These are phyloP conservation scores for Boletus sp. DNA, from an alignment of 768 basidiomycete genomes.

Conservation along the genomic window DNA sequence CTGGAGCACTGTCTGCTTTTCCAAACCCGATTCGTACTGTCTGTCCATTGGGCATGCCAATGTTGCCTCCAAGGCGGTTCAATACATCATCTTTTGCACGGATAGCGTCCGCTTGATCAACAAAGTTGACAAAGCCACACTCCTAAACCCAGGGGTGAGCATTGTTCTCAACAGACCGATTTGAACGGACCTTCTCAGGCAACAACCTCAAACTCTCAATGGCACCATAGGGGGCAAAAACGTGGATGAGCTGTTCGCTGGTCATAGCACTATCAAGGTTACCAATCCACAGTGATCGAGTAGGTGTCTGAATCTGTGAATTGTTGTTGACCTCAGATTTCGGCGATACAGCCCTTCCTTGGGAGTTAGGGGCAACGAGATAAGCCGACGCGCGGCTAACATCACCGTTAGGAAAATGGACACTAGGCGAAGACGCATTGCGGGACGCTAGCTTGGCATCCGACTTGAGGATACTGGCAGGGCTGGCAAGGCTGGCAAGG, in stretches of 20 bases:
- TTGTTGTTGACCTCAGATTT: conserved; percentile 65
- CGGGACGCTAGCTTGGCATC: conserved; percentile 51
- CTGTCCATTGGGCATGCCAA: conserved; percentile 92
- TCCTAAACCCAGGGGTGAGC: conserved; percentile 55
- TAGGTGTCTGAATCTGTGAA: conserved; percentile 86
- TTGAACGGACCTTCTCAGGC: conserved; percentile 81
- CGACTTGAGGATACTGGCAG: conserved; percentile 53
- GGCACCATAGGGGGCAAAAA: conserved; percentile 95
- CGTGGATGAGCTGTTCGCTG: conserved; percentile 90
- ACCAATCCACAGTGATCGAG: conserved; percentile 96
- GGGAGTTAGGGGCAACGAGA: conserved; percentile 61
- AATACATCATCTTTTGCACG: conserved; percentile 97
- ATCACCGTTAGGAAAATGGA: conserved; percentile 70
- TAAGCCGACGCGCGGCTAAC: conserved; percentile 61
- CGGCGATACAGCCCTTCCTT: conserved; percentile 78
- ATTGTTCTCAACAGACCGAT: not conserved
- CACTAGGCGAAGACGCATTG: conserved; percentile 42
- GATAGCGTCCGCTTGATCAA: conserved; percentile 93
- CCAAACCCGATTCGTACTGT: conserved; percentile 98
- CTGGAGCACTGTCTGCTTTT: conserved; percentile 94
- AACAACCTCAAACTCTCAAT: conserved; percentile 93
- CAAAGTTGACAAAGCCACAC: conserved; percentile 99
- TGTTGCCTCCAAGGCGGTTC: conserved; percentile 90
- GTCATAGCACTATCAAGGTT: conserved; percentile 94
- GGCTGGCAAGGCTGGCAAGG: conserved; percentile 24